Evolutionary conservation across 768 basidiomycete genomes (phyloP).

Genomic region (Lactifluus echinatus): DNA sequence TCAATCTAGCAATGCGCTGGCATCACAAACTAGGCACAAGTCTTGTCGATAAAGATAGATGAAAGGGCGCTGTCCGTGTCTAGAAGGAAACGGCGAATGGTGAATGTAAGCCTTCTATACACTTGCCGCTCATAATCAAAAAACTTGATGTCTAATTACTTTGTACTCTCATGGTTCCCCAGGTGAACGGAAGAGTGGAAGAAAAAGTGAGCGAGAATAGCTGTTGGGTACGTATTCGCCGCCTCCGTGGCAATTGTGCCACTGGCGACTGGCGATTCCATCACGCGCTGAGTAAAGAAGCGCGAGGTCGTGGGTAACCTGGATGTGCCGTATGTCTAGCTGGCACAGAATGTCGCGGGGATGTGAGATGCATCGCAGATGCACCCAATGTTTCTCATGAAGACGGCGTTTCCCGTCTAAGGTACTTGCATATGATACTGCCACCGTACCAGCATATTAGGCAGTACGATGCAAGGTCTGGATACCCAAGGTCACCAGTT

Average conservation of each 20-base stretch:
- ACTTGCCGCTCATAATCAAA: neutral
- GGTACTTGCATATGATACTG: neutral
- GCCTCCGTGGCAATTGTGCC: neutral
- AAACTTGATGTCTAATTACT: too few species aligned
- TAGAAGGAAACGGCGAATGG: too few species aligned
- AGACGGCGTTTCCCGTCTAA: neutral
- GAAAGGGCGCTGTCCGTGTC: neutral
- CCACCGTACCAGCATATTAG: neutral
- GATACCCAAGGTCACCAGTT: too few species aligned
- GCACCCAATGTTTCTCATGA: neutral
- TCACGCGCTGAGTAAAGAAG: neutral
- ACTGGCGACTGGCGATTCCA: neutral
- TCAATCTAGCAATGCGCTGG: slow-evolving; percentile 1
- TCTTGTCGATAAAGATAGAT: neutral
- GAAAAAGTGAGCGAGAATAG: slow-evolving; percentile 1
- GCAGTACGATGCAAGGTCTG: neutral
- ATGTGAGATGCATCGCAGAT: neutral
- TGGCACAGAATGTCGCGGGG: neutral
- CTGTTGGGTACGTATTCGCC: neutral
- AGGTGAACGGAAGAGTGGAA: neutral
- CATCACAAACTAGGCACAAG: neutral
- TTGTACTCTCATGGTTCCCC: too few species aligned
- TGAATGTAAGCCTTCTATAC: neutral
- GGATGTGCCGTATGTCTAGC: neutral
- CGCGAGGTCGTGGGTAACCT: neutral